Percentiles rank a stretch among this genome's conserved stretches.
These are phyloP conservation scores for Scleroderma citrinum DNA, from an alignment of 768 basidiomycete genomes.

Conservation along the genomic window DNA sequence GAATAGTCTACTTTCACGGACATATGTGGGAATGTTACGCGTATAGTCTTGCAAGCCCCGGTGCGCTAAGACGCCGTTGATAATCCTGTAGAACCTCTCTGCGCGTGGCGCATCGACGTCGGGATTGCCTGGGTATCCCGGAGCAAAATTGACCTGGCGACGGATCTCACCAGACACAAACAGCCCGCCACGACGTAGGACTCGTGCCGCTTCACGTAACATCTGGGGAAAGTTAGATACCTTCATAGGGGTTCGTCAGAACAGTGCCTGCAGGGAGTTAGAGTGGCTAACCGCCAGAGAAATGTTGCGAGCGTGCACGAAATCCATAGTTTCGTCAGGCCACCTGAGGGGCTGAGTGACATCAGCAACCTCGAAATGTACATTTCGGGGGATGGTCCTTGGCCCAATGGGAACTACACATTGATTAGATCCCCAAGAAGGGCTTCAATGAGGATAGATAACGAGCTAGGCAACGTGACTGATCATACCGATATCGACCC, in stretches of 20 bases:
- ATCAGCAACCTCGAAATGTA: constrained; percentile 62
- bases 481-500: constrained; percentile 68
- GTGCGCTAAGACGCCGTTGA: constrained; percentile 35
- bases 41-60: constrained; percentile 37
- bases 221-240: constrained; percentile 47
- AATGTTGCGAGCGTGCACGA: constrained; percentile 59
- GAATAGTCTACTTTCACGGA: constrained; percentile 38
- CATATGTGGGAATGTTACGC: constrained; percentile 30
- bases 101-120: constrained; percentile 22
- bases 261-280: constrained; percentile 3
- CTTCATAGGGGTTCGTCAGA: constrained; percentile 32
- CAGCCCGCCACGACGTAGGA: constrained; percentile 66
- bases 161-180: constrained; percentile 63
- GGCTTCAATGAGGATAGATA: constrained; percentile 9
- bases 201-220: constrained; percentile 52
- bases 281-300: constrained; percentile 51
- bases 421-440: constrained; percentile 6
- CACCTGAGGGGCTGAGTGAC: constrained; percentile 49
- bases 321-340: constrained; percentile 49
- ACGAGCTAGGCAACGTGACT: constrained; percentile 5
- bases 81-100: constrained; percentile 29
- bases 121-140: constrained; percentile 21
- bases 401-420: constrained; percentile 65
- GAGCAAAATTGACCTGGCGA: constrained; percentile 36
- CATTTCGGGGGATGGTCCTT: constrained; percentile 53